Conservation (phyloP, 495 filamentous ascomycete species). For the Penicillium lividum region DNA sequence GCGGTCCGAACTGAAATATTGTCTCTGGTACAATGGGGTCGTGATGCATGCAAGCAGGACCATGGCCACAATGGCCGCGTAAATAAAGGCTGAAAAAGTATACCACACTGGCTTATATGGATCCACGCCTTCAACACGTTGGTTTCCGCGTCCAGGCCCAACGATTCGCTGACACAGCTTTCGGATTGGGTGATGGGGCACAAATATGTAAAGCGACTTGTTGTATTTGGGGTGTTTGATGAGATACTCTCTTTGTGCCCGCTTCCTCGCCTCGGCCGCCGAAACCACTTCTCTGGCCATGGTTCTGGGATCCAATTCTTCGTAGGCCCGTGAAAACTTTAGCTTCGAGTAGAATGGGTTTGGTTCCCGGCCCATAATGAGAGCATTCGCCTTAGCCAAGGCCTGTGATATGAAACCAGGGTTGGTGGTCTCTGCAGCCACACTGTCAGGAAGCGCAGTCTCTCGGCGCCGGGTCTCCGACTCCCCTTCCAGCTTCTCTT, state of each 20-base stretch:
- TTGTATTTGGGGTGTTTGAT: conserved; percentile 88
- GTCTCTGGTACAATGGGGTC: conserved; percentile 87
- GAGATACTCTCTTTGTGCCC: conserved; percentile 87
- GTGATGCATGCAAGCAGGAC: conserved; percentile 92
- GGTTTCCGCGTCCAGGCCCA: conserved; percentile 82
- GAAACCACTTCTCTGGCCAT: conserved; percentile 90
- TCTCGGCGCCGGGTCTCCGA: conserved; percentile 28
- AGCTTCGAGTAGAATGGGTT: conserved; percentile 94
- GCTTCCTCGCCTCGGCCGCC: conserved; percentile 77
- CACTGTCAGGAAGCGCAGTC: conserved; percentile 10
- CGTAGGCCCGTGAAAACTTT: conserved; percentile 68
- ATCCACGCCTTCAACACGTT: conserved; percentile 81
- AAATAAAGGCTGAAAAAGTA: conserved; percentile 88
- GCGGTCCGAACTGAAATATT: conserved; percentile 73
- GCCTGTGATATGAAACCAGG: conserved; percentile 56
- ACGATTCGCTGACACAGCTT: conserved; percentile 87
- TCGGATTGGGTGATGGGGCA: conserved; percentile 71
- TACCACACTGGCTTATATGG: conserved; percentile 91
- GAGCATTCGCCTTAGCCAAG: conserved; percentile 55
- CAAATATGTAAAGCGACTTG: conserved; percentile 86
- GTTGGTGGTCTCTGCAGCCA: conserved; percentile 40
- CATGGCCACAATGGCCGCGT: conserved; percentile 94
- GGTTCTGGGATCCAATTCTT: conserved; percentile 76
- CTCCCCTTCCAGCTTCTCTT: conserved; percentile 30
- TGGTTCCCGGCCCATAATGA: conserved; percentile 67